phyloP scores from a whole-genome alignment of 1,284 basidiomycete genomes.

The Ustilago hordei region DNA sequence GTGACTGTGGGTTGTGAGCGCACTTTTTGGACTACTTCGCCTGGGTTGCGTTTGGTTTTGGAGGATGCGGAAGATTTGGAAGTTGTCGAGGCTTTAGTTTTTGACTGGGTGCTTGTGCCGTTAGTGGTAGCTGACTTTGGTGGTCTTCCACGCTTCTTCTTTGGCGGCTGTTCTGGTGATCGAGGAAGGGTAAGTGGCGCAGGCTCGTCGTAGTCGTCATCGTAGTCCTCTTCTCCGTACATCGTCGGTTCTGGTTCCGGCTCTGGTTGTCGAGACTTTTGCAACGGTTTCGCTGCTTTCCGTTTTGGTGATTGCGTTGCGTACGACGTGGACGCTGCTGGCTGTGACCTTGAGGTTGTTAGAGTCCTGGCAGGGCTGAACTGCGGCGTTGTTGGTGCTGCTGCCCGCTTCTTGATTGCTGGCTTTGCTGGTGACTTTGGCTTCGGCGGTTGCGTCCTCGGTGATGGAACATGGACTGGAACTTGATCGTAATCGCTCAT shows the following conservation, averaged over 20 bases:
- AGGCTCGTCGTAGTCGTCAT: constrained; percentile 18
- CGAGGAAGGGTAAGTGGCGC: constrained; percentile 5
- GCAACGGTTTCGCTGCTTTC: constrained; percentile 10
- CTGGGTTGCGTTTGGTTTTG: constrained; percentile 28
- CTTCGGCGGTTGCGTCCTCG: constrained; percentile 1
- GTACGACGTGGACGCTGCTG: constrained; percentile 6
- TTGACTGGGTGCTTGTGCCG: constrained; percentile 12
- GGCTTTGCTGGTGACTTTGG: constrained; percentile 15
- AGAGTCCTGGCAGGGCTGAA: neutral
- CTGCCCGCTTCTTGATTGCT: constrained; percentile 9
- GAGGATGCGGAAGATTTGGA: constrained; percentile 4
- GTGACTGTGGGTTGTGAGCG: constrained; percentile 23
- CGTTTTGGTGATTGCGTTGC: constrained; percentile 22
- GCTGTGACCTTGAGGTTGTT: neutral
- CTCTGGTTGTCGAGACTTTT: constrained; percentile 4
- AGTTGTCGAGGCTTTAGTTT: neutral
- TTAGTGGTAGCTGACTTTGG: constrained; percentile 13
- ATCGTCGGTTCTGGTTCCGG: constrained; percentile 11
- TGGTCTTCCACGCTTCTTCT: constrained; percentile 33
- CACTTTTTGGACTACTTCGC: constrained; percentile 41
- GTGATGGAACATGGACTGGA: constrained; percentile 15
- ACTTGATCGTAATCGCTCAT: constrained; percentile 23
- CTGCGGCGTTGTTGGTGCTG: neutral
- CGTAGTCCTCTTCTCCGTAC: constrained; percentile 11
- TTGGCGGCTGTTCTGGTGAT: constrained; percentile 14